Base-by-base conservation (phyloP, 2,329 filamentous ascomycete species). In the Taxawa tesnikishii region DNA sequence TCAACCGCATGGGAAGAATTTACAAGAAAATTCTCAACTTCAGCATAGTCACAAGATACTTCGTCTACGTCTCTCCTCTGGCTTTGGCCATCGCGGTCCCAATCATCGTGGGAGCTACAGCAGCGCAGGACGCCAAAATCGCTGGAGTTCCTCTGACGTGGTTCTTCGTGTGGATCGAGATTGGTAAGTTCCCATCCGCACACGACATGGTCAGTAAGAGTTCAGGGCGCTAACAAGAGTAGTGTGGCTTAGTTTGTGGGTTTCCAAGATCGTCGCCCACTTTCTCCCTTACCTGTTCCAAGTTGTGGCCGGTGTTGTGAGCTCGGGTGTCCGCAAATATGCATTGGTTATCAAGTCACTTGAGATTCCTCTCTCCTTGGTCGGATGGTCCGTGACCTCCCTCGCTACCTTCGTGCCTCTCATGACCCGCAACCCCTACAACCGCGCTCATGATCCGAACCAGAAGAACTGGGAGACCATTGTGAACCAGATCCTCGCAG, bases 141-240 rank as follows among this genome's bases (percentile, higher is more conserved):
- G 69, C 67, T 11, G 65, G 65, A 14, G 70, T 76, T 4, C 55
- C 62, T 6, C 60, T 75, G 25, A 58, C 67, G 32, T 74, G 68
- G 63, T 72, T 79, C 54, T 79, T 75, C 55, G 63, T 65, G 12
- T 79, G 74, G 74, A 57, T 78, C 23, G 73, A 77, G 49, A 63
- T 77, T 28, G 60, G 54, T 57, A 42, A 39, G 53, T 24, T 13
- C 8, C 17, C 2, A 18, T 31, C 11, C 26, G 11, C 4, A 6
- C 12, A 17, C 10, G 6, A 10, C 19, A 4, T 24, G 6, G 4
- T 7, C 10, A 15, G n/a, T 15, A 26, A 21, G 11, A n/a, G 4
- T 10, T 3, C 12, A 2, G 15, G 18, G 10, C 15, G 9, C 37
- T 39, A 14, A 40, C 33, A 23, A 10, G 11, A 5, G 11, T 6